Conservation (phyloP, 2,329 filamentous ascomycete species). For the Ilyonectria destructans region DNA sequence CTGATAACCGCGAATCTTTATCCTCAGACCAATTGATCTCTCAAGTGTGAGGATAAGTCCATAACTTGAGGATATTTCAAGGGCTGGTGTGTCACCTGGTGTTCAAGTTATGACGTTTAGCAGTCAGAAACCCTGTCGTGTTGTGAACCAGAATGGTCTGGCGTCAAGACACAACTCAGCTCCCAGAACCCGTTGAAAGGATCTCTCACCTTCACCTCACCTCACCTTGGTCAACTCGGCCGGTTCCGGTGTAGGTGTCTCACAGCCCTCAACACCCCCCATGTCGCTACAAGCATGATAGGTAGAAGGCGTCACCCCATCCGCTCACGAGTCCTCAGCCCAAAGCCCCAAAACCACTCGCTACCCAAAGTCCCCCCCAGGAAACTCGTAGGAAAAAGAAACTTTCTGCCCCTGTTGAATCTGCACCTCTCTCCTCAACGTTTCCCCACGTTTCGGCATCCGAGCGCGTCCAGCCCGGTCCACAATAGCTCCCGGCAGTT, state of each 20-base stretch:
- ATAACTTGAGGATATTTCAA: not conserved
- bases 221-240: constrained; percentile 6
- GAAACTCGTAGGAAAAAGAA: constrained; percentile 24
- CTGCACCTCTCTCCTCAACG: constrained; percentile 11
- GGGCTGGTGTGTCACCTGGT: not conserved
- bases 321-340: constrained; percentile 1
- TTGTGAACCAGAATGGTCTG: constrained; percentile 6
- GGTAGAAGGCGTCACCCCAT: constrained; percentile 18
- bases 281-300: constrained; percentile 12
- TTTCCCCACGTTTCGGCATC: constrained; percentile 36
- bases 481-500: constrained; percentile 26
- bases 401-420: constrained; percentile 19
- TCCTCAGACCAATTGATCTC: not conserved
- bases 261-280: constrained; percentile 3
- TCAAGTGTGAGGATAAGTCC: not conserved
- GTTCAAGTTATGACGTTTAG: not conserved
- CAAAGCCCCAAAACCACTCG: constrained; percentile 2
- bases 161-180: constrained; percentile 8
- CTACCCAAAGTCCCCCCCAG: constrained; percentile 6
- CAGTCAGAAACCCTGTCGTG: not conserved
- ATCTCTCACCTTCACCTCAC: constrained; percentile 14
- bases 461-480: constrained; percentile 19
- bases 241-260: not conserved
- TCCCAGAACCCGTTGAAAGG: constrained; percentile 10
- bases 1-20: not conserved